Base-by-base conservation (phyloP, 495 filamentous ascomycete genomes). In the Staphylotrichum tortipilum region DNA sequence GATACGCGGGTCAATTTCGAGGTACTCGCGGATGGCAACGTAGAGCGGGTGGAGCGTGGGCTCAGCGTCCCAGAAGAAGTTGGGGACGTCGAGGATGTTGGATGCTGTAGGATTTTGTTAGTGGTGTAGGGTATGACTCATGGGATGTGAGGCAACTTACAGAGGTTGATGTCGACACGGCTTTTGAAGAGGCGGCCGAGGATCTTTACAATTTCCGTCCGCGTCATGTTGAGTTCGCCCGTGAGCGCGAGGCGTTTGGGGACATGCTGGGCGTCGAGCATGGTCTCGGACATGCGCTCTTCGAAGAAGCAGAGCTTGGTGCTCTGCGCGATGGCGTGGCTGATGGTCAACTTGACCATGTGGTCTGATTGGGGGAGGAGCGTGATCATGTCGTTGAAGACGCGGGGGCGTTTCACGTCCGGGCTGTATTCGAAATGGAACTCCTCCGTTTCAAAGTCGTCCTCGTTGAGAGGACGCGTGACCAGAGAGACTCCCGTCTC, bases 301-400 rank as follows among this genome's bases (percentile, higher is more conserved):
- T 99, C 92, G 60, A 99, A 99, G 71, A 91, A 89, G 59, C 83
- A 89, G 35, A 99, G 76, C 63, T 96, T 97, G 7, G 92, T 99
- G 66, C 89, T 95, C 67, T 99, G 92, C 4, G 89, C 88, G 53
- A 99, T 95, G 38, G 89, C 94, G 63, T 99, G 94, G 57, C 84
- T 88, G 70, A 99, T 99, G 11, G 89, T 86, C 4, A 99, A 75
- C 68, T 96, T 96, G 61, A 97, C 92, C 92, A 97, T 97, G 72
- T 97, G 94, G 69, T 99, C 92, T 14, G 88, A 86, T 44, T 70
- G 68, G 36, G 85, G 89, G 26, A 89, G 77, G 11, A 99, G 73
- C 1, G 92, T 99, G 63, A 99, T 97, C 94, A 99, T 97, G 63
- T 99, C 92, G 64, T 99, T 95, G 68, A 88, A 99, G 48, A 99